Base-by-base conservation (phyloP, 352 stramenopile genomes). In the Pythium monospermum region DNA sequence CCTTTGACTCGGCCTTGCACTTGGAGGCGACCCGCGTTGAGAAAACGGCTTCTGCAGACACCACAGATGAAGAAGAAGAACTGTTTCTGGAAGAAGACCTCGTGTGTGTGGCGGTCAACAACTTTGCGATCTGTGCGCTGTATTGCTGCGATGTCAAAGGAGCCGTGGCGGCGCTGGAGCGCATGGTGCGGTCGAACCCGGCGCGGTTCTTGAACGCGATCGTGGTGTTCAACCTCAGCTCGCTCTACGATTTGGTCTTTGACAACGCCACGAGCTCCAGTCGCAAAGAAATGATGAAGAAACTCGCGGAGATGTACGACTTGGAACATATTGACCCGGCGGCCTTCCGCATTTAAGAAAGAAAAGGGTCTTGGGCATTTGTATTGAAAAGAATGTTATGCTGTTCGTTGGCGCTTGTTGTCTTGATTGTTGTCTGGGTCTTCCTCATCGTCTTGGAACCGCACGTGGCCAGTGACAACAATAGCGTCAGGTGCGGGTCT, bases 211-310 rank as follows among this genome's bases (percentile, higher is more conserved):
- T 89, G 18, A 83, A 83, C 40, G 68, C 68, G 7, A 68, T 85
- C 30, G 67, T 92, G 19, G 72, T 90, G 31, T 89, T 92, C 49
- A 92, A 89, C 52, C 66, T 89, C 8, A 89, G 77, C 49, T 89
- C 80, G 41, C 72, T 91, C 6, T 91, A 91, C 65, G 78, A 90
- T 49, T 68, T 90, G 43, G 57, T 85, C 13, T 90, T 65, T 53
- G 77, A 92, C 64, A 88, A 85, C 46, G 58, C 71, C 37, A 88
- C 76, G 38, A 89, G 77, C 64, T 84, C 81, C 15, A 85, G 49
- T 22, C 74, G 76, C 53, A 92, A 92, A 54, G 76, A 90, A 55
- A 88, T 88, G 81, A 88, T 92, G 66, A 83, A 83, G 57, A 79
- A 80, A 37, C 68, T 92, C 27, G 70, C 81, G 1, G 69, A 90